Evolutionary conservation across 768 basidiomycete genomes (phyloP), one percentile per base, ranked within the genome.

Genomic region (Amylocystis lapponica): DNA sequence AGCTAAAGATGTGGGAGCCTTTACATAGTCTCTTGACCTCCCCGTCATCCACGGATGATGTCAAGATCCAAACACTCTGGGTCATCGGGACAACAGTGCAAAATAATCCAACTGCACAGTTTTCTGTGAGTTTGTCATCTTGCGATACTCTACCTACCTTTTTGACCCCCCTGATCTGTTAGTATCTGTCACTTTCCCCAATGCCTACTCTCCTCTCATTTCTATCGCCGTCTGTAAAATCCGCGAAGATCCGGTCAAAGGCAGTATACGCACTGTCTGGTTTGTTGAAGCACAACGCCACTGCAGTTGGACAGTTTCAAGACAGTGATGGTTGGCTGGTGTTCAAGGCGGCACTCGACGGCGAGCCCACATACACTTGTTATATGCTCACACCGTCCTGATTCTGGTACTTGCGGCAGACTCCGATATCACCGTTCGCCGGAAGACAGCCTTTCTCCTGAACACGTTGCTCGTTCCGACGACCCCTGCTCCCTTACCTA

Each of bases 71-170:
- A 47, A 76, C 79, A 0, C 64, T 93, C 9, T 95, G 92, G 92
- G 80, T 93, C 0, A 73, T 88, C 20, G 92, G 92, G 5, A 95
- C 92, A 0, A 89, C 92, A 0, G 56, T 93, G 5, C 90, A 93
- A 60, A 94, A 95, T 54, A 95, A 94, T 49, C 88, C 90, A 0
- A 68, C 79, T 8, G 88, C 92, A 0, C 92, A 94, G 51, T 69
- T 75, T 41, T 76, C 79, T 3, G 87, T 89, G 54, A 49, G 79
- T 71, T 3, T 12, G 20, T 27, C 29, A 23, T n/a, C 23, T 26
- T 21, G 4, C 29, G 11, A 13, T 34, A 1, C 36, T 20, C 32
- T 16, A 14, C 41, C 19, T 17, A 37, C 55, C 36, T 17, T 19
- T 21, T 33, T n/a, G 19, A 5, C 16, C 36, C 31, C 17, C 40